Base-by-base conservation (phyloP, 768 basidiomycete genomes). In the Kwoniella dejecticola region DNA sequence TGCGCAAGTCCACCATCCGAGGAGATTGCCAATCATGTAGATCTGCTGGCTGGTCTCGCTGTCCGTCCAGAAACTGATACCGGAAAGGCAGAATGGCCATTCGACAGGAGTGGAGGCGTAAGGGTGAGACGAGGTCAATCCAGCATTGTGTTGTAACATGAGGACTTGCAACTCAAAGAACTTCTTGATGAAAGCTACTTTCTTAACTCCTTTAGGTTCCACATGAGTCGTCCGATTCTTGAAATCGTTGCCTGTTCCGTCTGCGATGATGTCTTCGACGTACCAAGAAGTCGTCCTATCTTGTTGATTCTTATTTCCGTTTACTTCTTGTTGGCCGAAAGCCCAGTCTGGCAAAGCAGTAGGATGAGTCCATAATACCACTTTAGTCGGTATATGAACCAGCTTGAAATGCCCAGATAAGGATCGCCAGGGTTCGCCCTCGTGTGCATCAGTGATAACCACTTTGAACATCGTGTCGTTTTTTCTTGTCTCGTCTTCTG, bases 131-230 rank as follows among this genome's bases (percentile, higher is more conserved):
- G 92, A 90, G 24, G 92, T 95, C 66, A 99, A 83, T 21, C 93
- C 96, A n/a, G 96, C 94, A 72, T 99, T 99, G 82, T 99, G 96
- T 76, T 96, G 92, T 67, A 98, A 81, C 95, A 98, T 98, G 57
- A 95, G 82, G 44, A 95, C 80, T 73, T 99, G 96, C 30, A 98
- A 82, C 78, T 99, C 95, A 27, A 82, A 85, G 71, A 94, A 98
- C 80, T 99, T 98, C 78, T 83, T 88, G 83, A 99, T 90, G 81
- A 99, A 99, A 78, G 87, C 89, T 82, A 92, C 84, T 53, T 81
- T 82, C 81, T 90, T 93, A 19, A 90, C 88, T 56, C 84, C 81
- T 76, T 89, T 92, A 12, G 81, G 70, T 23, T 84, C 83, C 13
- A 79, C 77, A 29, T 83, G 80, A 56, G 80, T 83, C 24, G 81